These are phyloP conservation scores for Russula vinacea DNA, from an alignment of 768 basidiomycete species.

Conservation along the genomic window DNA sequence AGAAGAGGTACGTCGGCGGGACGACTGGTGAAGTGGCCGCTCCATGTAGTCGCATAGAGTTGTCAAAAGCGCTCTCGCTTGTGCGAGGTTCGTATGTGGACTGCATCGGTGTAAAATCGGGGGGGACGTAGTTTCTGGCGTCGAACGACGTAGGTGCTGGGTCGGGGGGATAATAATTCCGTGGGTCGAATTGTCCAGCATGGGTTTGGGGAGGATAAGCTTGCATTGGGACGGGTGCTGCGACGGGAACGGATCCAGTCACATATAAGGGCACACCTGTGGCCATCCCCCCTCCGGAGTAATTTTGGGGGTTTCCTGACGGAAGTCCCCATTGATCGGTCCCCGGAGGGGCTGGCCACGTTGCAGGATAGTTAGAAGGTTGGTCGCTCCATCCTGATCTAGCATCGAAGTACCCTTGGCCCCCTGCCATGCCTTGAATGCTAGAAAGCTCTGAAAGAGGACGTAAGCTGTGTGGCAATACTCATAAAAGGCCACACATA, in stretches of 20 bases:
- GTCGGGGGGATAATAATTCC: constrained; percentile 18
- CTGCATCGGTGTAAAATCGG: neutral
- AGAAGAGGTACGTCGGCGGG: constrained; percentile 20
- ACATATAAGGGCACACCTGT: constrained; percentile 13
- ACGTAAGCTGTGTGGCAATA: constrained; percentile 19
- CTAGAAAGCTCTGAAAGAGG: constrained; percentile 16
- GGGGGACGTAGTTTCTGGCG: constrained; percentile 21
- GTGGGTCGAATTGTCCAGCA: constrained; percentile 11
- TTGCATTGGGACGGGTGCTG: neutral
- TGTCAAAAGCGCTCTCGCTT: constrained; percentile 28
- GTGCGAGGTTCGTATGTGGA: constrained; percentile 28
- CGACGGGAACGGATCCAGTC: neutral
- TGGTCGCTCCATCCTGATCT: constrained; percentile 19
- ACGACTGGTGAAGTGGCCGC: constrained; percentile 20
- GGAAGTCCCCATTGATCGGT: constrained; percentile 20
- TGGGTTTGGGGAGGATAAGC: neutral
- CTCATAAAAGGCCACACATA: constrained; percentile 2
- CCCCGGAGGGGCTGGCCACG: constrained; percentile 10
- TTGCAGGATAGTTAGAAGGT: neutral
- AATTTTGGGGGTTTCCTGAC: constrained; percentile 13
- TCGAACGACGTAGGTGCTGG: constrained; percentile 4
- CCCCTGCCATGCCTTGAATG: constrained; percentile 19
- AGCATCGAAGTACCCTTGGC: neutral
- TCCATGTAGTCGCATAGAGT: constrained; percentile 13
- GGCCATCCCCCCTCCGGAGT: constrained; percentile 20